phyloP scores from a whole-genome alignment of 2,329 filamentous ascomycete genomes.

The Didymella segeticola region DNA sequence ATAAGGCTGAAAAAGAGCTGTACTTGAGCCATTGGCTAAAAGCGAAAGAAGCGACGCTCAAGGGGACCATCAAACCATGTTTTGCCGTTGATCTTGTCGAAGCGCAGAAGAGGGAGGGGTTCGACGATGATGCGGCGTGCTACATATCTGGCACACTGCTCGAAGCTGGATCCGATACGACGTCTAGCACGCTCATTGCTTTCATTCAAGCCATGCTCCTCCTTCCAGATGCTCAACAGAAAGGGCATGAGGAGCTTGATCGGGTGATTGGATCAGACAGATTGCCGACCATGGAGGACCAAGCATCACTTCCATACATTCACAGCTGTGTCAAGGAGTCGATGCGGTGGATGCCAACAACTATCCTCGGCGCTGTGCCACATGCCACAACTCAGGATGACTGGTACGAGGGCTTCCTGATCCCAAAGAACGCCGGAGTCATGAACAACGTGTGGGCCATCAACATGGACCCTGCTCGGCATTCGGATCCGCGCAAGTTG shows the following conservation, averaged over 20 bases:
- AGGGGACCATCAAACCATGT: constrained; percentile 17
- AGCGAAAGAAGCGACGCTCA: not conserved
- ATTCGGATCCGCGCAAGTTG: not conserved
- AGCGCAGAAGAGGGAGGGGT: constrained; percentile 24
- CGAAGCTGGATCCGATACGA: constrained; percentile 42
- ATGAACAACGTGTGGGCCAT: constrained; percentile 43
- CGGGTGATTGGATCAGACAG: constrained; percentile 33
- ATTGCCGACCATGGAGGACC: constrained; percentile 39
- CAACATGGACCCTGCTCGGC: not conserved
- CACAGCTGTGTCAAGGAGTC: constrained; percentile 39
- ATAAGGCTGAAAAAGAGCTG: constrained; percentile 50
- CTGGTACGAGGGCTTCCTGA: constrained; percentile 41
- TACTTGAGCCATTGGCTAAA: constrained; percentile 14
- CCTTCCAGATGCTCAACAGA: constrained; percentile 27
- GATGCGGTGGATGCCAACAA: constrained; percentile 42
- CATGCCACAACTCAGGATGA: constrained; percentile 38
- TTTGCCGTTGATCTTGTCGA: constrained; percentile 33
- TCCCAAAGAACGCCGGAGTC: constrained; percentile 47
- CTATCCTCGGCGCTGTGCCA: constrained; percentile 27
- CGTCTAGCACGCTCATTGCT: constrained; percentile 26
- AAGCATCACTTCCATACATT: constrained; percentile 33
- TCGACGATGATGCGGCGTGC: constrained; percentile 29
- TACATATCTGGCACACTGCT: constrained; percentile 36
- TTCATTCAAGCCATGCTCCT: constrained; percentile 37
- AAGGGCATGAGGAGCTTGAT: constrained; percentile 39